phyloP scores from a whole-genome alignment of 768 basidiomycete species.

The Hypholoma fasciculare region DNA sequence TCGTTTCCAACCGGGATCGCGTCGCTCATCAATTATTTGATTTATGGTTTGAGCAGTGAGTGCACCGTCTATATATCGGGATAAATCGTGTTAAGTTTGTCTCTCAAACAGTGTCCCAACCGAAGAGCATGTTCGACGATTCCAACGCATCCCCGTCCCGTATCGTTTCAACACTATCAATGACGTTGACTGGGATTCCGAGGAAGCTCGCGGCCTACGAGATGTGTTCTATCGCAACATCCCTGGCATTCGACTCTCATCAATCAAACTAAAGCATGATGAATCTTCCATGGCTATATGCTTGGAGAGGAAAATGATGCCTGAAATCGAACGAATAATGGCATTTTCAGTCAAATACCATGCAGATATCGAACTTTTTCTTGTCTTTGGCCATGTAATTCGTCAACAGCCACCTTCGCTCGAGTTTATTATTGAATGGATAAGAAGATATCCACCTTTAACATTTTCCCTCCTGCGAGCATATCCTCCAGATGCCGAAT shows the following conservation, averaged over 20 bases:
- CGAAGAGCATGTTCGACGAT: conserved; percentile 46
- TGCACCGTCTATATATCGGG: not conserved
- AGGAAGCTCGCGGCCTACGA: conserved; percentile 28
- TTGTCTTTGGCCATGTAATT: conserved; percentile 45
- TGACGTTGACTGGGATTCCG: conserved; percentile 39
- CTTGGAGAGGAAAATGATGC: conserved; percentile 22
- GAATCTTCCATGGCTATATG: conserved; percentile 24
- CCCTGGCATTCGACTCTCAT: conserved; percentile 10
- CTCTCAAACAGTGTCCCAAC: conserved; percentile 40
- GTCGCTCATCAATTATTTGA: conserved; percentile 69
- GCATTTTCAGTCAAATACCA: conserved; percentile 47
- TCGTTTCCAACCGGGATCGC: conserved; percentile 68
- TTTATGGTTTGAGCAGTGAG: conserved; percentile 67
- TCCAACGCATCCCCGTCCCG: conserved; percentile 39
- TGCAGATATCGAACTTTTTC: conserved; percentile 54
- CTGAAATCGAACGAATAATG: conserved; percentile 36
- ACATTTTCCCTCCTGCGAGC: conserved; percentile 52
- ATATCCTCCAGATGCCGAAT: conserved; percentile 42
- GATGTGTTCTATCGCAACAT: conserved; percentile 27
- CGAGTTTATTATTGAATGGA: conserved; percentile 34
- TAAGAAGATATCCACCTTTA: conserved; percentile 53
- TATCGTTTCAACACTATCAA: conserved; percentile 42
- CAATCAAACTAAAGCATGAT: conserved; percentile 23
- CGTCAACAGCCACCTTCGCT: conserved; percentile 26
- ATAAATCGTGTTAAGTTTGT: not conserved